Evolutionary conservation across 345 rosid species (phyloP).

Genomic region (Noccaea caerulescens): DNA sequence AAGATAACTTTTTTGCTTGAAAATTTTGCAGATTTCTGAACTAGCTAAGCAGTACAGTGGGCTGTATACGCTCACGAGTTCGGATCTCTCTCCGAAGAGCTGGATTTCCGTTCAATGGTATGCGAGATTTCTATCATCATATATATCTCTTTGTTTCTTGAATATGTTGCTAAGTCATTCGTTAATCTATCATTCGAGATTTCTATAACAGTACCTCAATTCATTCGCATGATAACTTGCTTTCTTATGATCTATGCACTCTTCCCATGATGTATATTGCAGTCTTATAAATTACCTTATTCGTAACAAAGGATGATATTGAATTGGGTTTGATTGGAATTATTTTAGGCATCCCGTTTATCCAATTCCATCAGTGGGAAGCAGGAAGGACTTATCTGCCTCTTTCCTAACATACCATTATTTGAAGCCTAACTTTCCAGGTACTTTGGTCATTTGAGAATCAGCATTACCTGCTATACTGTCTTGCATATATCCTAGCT

Average conservation of each 20-base stretch:
- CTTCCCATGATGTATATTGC: neutral
- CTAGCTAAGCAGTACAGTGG: conserved; percentile 29
- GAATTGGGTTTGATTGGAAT: conserved; percentile 8
- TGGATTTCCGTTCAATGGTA: conserved; percentile 40
- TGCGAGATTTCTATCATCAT: neutral
- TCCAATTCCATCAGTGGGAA: conserved; percentile 41
- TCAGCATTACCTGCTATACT: conserved; percentile 7
- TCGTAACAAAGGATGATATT: neutral
- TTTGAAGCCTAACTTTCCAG: conserved; percentile 42
- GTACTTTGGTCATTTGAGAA: conserved; percentile 37
- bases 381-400: conserved; percentile 46
- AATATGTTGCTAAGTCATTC: conserved; percentile 10
- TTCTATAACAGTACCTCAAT: neutral
- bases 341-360: conserved; percentile 53
- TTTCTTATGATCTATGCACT: too few relatives aligned
- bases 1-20: neutral
- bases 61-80: conserved; percentile 15
- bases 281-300: neutral
- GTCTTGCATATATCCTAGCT: neutral
- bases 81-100: conserved; percentile 33
- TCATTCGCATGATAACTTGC: too few relatives aligned
- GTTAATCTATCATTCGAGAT: neutral
- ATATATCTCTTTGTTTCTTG: neutral
- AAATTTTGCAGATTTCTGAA: conserved; percentile 9
- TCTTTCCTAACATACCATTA: conserved; percentile 56